phyloP scores from a whole-genome alignment of 192 early-diverging fungal genomes.

The Paraglomus brasilianum region DNA sequence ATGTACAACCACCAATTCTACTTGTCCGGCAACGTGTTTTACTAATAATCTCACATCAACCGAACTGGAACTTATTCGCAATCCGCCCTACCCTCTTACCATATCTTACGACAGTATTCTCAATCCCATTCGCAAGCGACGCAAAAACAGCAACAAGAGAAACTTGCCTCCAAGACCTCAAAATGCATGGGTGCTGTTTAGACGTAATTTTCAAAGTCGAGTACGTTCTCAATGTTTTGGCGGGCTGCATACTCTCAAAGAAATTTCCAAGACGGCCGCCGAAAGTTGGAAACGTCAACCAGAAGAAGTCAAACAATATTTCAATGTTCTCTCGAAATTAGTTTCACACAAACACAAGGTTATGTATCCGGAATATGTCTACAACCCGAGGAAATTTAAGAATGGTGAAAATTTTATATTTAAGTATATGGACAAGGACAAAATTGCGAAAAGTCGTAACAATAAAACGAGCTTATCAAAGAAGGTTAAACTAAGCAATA shows the following conservation, averaged over 20 bases:
- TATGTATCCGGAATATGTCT: slow-evolving; percentile 17
- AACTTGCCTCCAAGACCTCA: slow-evolving; percentile 9
- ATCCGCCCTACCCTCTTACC: slow-evolving; percentile 26
- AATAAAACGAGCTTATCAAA: no score
- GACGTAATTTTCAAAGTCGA: slow-evolving; percentile 20
- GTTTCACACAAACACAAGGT: slow-evolving; percentile 21
- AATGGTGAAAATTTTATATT: no score
- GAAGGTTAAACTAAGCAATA: no score
- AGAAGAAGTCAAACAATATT: slow-evolving; percentile 9
- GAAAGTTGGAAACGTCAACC: slow-evolving; percentile 9
- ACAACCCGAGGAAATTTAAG: slow-evolving; percentile 12
- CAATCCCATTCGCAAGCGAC: neutral
- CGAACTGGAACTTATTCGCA: neutral
- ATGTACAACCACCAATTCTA: no score
- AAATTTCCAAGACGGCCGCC: slow-evolving; percentile 6
- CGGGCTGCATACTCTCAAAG: slow-evolving; percentile 1
- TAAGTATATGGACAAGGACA: no score
- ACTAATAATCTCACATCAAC: no score
- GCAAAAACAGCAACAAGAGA: neutral
- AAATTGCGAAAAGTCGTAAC: no score
- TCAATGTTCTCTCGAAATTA: slow-evolving; percentile 14
- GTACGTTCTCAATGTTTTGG: neutral
- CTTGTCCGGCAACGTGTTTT: no score
- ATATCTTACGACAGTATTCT: neutral
- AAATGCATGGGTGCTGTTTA: slow-evolving; percentile 28